These are phyloP conservation scores for Saccharomyces paradoxus DNA, from an alignment of 805 yeast species.

Conservation along the genomic window DNA sequence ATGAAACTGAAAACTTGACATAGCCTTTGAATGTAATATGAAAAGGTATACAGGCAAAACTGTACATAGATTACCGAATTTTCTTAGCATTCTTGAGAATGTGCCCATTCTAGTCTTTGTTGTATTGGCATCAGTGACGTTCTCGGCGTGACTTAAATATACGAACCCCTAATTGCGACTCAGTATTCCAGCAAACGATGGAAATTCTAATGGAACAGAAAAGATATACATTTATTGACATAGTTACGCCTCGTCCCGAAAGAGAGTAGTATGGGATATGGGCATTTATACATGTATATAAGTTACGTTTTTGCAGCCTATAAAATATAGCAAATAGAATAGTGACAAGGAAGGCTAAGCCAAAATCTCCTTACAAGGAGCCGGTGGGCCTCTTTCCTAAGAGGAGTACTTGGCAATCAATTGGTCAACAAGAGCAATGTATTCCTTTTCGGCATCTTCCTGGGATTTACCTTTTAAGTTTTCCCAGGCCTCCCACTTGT, in stretches of 20 bases:
- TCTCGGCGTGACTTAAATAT: background rate
- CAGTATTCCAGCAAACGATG: background rate
- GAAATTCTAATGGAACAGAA: background rate
- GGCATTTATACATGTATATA: background rate
- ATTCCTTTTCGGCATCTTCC: conserved; percentile 83
- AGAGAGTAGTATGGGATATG: background rate
- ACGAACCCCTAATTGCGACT: background rate
- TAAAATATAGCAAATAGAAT: background rate
- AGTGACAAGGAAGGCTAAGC: background rate
- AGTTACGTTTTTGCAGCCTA: background rate
- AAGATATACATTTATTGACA: background rate
- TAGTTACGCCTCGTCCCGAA: background rate
- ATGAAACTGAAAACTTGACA: background rate
- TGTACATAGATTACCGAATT: too few relatives aligned
- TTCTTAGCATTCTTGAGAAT: too few relatives aligned
- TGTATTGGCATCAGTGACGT: too few relatives aligned
- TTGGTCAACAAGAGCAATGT: conserved; percentile 60
- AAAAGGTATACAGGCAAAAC: background rate
- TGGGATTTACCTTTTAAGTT: conserved; percentile 75
- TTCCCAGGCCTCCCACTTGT: conserved; percentile 97
- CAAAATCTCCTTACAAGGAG: background rate
- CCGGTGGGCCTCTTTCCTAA: background rate
- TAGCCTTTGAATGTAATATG: background rate
- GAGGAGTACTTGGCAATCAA: conserved; percentile 44
- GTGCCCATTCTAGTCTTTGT: too few relatives aligned